Percentiles rank a stretch among this genome's conserved stretches.
phyloP scores from a whole-genome alignment of 1,139 yeast species.

The Blastobotrys persicus region DNA sequence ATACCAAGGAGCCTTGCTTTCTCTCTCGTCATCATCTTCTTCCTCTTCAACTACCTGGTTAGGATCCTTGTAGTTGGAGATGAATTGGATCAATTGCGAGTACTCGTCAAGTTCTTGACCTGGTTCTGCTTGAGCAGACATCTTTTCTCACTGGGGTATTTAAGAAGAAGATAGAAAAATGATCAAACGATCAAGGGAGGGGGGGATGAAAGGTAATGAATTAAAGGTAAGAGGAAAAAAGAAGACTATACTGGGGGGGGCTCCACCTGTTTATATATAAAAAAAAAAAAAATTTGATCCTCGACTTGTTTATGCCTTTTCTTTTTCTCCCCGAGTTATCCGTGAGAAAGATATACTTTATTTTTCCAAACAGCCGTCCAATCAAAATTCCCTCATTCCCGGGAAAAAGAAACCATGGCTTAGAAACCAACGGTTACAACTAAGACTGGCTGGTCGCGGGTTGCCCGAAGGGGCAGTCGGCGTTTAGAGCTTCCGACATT shows the following conservation, averaged over 20 bases:
- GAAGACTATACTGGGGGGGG: slow-evolving; percentile 1
- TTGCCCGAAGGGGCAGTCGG: not conserved
- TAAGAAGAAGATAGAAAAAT: not conserved
- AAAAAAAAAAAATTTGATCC: not conserved
- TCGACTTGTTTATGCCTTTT: slow-evolving; percentile 6
- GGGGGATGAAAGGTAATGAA: not conserved
- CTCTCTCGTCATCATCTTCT: slow-evolving; percentile 27
- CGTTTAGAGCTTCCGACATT: not conserved
- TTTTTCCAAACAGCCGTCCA: slow-evolving; percentile 9
- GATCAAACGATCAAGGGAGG: not conserved
- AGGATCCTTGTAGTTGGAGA: slow-evolving; percentile 37
- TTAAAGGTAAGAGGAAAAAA: slow-evolving; percentile 8
- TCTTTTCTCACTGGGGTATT: slow-evolving; percentile 10
- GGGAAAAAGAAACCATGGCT: slow-evolving; percentile 1
- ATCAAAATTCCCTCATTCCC: slow-evolving; percentile 15
- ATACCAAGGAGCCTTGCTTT: slow-evolving; percentile 29
- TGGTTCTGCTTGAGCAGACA: slow-evolving; percentile 16
- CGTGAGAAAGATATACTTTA: slow-evolving; percentile 2
- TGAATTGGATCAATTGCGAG: slow-evolving; percentile 38
- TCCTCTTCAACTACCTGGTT: slow-evolving; percentile 29
- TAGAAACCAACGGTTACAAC: not conserved
- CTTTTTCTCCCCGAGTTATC: not conserved
- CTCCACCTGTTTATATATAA: slow-evolving; percentile 2
- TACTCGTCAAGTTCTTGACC: slow-evolving; percentile 37
- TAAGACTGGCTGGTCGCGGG: slow-evolving; percentile 6